These are phyloP conservation scores for Medicago lupulina DNA, from an alignment of 306 rosid genomes.

Conservation along the genomic window DNA sequence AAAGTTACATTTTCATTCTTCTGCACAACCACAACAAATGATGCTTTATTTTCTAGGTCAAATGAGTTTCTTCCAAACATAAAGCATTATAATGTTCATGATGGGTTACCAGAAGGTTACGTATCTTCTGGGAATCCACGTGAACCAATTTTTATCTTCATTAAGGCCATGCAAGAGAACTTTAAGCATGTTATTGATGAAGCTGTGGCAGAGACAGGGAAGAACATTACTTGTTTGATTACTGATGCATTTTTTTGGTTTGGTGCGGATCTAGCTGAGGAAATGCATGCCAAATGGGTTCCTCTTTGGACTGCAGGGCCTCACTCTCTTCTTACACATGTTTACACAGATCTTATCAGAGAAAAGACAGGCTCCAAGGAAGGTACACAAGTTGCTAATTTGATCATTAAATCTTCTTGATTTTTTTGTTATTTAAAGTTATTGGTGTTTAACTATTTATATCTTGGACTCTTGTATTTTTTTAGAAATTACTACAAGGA, in stretches of 20 bases:
- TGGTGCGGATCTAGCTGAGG: conserved; percentile 57
- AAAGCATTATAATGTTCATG: conserved; percentile 48
- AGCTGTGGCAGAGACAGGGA: conserved; percentile 48
- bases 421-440: too few relatives aligned
- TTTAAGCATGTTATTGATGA: conserved; percentile 42
- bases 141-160: conserved; percentile 48
- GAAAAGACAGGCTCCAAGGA: conserved; percentile 4
- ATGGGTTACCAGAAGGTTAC: conserved; percentile 62
- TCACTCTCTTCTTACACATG: conserved; percentile 55
- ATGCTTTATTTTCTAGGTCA: conserved; percentile 31
- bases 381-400: conserved; percentile 8
- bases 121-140: conserved; percentile 35
- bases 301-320: conserved; percentile 84
- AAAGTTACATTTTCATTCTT: conserved; percentile 61
- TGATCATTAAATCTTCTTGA: too few relatives aligned
- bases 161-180: conserved; percentile 51
- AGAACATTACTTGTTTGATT: conserved; percentile 57
- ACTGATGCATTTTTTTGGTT: conserved; percentile 78
- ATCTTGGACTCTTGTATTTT: too few relatives aligned
- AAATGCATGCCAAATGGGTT: conserved; percentile 64
- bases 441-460: too few relatives aligned
- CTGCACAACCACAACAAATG: conserved; percentile 51
- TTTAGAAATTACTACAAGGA: too few relatives aligned
- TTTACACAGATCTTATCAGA: conserved; percentile 49
- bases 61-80: conserved; percentile 31